These are phyloP conservation scores for Phaeosphaeria sp. DNA, from an alignment of 2,329 filamentous ascomycete genomes.

Conservation along the genomic window DNA sequence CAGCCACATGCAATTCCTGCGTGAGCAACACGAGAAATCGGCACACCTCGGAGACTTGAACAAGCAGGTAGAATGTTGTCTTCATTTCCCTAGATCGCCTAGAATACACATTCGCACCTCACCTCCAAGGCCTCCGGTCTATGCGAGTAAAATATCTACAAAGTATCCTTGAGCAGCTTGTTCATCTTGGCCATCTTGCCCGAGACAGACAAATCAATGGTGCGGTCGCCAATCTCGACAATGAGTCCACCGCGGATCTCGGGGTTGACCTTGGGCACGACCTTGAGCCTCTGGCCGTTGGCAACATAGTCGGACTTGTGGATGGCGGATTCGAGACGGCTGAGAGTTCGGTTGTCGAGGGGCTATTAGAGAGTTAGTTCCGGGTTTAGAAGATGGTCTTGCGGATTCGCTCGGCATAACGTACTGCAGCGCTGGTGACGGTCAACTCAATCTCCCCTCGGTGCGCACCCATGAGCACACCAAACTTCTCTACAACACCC, in stretches of 20 bases:
- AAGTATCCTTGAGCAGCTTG: constrained; percentile 94
- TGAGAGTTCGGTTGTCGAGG: constrained; percentile 86
- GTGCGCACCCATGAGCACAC: constrained; percentile 82
- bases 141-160: constrained; percentile 71
- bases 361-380: constrained; percentile 58
- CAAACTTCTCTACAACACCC: constrained; percentile 87
- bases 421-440: constrained; percentile 87
- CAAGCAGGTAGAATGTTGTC: background rate
- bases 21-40: too few species aligned
- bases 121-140: constrained; percentile 15
- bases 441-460: constrained; percentile 92
- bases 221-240: constrained; percentile 96
- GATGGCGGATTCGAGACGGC: constrained; percentile 84
- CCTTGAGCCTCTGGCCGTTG: constrained; percentile 97
- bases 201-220: constrained; percentile 96
- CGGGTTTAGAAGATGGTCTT: background rate
- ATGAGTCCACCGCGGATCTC: constrained; percentile 93
- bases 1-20: too few species aligned
- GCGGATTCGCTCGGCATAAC: constrained; percentile 36
- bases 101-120: constrained; percentile 42
- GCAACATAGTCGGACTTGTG: constrained; percentile 87
- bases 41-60: too few species aligned
- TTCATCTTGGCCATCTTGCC: constrained; percentile 97
- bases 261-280: constrained; percentile 92
- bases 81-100: constrained; percentile 23